Conservation (phyloP, 2,329 filamentous ascomycete species). For the Xylaria sp. region DNA sequence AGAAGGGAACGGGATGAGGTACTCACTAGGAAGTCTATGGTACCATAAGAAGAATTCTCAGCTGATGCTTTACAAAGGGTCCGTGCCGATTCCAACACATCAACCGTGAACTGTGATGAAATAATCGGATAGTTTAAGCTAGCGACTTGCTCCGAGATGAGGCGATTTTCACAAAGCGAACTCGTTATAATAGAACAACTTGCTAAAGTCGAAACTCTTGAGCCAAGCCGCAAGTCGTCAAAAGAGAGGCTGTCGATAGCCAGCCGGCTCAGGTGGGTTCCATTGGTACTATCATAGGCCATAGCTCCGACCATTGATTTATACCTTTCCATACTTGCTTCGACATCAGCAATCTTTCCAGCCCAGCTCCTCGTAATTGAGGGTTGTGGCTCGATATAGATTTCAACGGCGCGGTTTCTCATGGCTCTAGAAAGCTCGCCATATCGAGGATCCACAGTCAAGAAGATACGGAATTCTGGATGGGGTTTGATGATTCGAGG, state of each 20-base stretch:
- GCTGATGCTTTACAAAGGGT: conserved; percentile 51
- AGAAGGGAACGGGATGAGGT: conserved; percentile 31
- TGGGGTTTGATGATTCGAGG: conserved; percentile 84
- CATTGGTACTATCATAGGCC: conserved; percentile 44
- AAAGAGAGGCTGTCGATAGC: conserved; percentile 61
- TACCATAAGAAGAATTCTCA: conserved; percentile 40
- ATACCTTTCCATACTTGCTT: conserved; percentile 61
- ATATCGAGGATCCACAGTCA: conserved; percentile 91
- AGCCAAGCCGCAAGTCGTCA: conserved; percentile 55
- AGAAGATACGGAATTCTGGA: conserved; percentile 87
- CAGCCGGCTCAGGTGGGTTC: conserved; percentile 47
- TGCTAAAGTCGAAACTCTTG: conserved; percentile 42
- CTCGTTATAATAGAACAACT: conserved; percentile 14
- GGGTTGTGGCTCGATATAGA: conserved; percentile 71
- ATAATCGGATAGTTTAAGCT: conserved; percentile 41
- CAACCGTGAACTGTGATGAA: conserved; percentile 46
- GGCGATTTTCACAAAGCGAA: conserved; percentile 9
- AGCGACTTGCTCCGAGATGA: conserved; percentile 28
- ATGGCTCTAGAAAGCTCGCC: conserved; percentile 96
- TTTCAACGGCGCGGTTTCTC: conserved; percentile 93
- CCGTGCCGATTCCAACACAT: conserved; percentile 50
- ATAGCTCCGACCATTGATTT: conserved; percentile 51
- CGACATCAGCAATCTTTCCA: conserved; percentile 58
- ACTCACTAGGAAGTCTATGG: conserved; percentile 58
- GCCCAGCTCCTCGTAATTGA: conserved; percentile 49